Evolutionary conservation across 2,329 filamentous ascomycete species (phyloP).

Genomic region (Talaromyces amestolkiae): DNA sequence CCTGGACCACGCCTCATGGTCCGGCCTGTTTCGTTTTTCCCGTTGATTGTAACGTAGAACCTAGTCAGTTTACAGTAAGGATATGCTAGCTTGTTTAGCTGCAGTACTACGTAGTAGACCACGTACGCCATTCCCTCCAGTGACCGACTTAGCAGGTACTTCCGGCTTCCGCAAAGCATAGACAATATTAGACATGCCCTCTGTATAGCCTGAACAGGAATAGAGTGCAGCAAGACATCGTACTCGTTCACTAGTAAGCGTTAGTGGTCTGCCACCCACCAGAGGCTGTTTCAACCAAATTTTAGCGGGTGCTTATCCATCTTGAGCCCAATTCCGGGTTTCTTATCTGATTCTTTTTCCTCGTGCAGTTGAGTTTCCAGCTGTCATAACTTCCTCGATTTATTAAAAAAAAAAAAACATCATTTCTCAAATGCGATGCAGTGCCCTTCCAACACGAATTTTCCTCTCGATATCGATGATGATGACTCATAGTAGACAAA

Average conservation of each 20-base stretch:
- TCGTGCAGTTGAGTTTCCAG: neutral
- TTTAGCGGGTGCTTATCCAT: neutral
- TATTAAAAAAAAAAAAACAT: neutral
- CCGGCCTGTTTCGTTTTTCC: neutral
- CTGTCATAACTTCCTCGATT: neutral
- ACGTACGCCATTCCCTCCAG: neutral
- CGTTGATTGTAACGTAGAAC: neutral
- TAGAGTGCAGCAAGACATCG: slow-evolving; percentile 2
- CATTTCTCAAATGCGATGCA: neutral
- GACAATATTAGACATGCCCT: neutral
- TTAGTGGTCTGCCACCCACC: neutral
- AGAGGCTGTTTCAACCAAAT: neutral
- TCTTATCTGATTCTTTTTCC: slow-evolving; percentile 7
- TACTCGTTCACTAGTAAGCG: neutral
- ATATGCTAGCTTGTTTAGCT: neutral
- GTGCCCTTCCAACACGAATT: neutral
- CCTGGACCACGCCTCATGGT: neutral
- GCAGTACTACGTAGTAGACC: neutral
- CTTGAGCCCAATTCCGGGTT: neutral
- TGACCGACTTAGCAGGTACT: slow-evolving; percentile 1
- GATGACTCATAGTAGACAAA: neutral
- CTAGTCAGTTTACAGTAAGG: neutral
- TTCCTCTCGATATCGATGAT: neutral
- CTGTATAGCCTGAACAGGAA: neutral
- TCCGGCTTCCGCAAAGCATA: slow-evolving; percentile 2